Evolutionary conservation across 2,329 filamentous ascomycete genomes (phyloP), one percentile per base, ranked within the genome.

Genomic region (Pseudogymnoascus pannorum): DNA sequence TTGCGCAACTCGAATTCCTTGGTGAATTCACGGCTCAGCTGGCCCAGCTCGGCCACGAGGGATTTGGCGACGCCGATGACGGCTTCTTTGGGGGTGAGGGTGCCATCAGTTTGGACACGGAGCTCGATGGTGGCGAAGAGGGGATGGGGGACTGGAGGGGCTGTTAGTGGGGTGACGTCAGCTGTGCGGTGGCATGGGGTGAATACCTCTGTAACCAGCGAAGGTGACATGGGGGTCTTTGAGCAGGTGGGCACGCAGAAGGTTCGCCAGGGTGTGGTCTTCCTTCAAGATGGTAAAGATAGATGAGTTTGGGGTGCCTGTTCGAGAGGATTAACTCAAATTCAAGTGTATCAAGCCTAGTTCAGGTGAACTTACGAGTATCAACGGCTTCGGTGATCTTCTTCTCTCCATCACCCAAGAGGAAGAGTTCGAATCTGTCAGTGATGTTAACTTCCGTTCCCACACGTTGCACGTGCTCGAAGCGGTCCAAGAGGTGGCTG

Each of bases 271-370:
- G 1, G 93, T 97, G 77, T 97, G 93, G 70, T 99, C 94, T 75
- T 99, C 94, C 75, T 97, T 97, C 76, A 91, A 91, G 76, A 99
- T 87, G 63, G 91, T 86, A 78, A 99, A 99, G 75, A 97, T 89
- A 8, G 91, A 89, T n/a, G 90, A 92, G 73, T 96, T 96, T 20
- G 93, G 91, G 73, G 96, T 92, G 71, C 91, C 92, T 94, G 63
- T 40, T 57, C 20, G 38, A 7, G n/a, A 62, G 18, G 63, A 57
- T 16, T 51, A 60, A 20, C 60, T 44, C 35, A 54, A 18, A 9
- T 36, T 12, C 61, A 18, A n/a, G n/a, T 35, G 11, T 60, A 14
- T 16, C n/a, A 42, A 6, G 72, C 33, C 9, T 11, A 18, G 36
- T 29, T 14, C 33, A 60, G 40, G 58, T n/a, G 20, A 35, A 77